Percentiles rank a stretch among this genome's conserved stretches.
Evolutionary conservation across 768 basidiomycete genomes (phyloP).

Genomic region (Leccinum aurantiacum): DNA sequence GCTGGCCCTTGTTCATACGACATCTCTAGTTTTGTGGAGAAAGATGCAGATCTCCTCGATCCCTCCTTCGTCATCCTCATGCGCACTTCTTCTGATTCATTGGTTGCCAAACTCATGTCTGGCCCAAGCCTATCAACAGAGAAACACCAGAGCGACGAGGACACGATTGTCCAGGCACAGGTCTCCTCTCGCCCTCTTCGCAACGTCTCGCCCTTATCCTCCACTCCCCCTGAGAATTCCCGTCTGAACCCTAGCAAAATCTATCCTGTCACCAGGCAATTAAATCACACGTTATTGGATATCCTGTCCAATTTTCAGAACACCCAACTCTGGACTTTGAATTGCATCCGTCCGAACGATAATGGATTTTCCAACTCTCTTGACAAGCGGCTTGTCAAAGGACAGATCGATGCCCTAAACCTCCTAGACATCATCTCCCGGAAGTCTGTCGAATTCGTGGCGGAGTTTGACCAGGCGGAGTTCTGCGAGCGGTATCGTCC

Average conservation of each 20-base stretch:
- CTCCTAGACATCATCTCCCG: conserved; percentile 54
- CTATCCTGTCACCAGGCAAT: conserved; percentile 59
- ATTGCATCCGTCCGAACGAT: conserved; percentile 65
- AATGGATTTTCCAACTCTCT: conserved; percentile 62
- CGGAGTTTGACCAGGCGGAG: conserved; percentile 45
- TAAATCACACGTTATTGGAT: conserved; percentile 53
- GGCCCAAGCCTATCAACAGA: conserved; percentile 61
- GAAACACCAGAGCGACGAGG: conserved; percentile 54
- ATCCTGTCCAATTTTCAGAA: conserved; percentile 46
- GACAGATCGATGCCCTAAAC: conserved; percentile 53
- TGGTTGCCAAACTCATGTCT: conserved; percentile 60
- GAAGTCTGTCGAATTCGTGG: conserved; percentile 49
- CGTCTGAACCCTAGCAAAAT: conserved; percentile 51
- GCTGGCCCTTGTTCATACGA: conserved; percentile 57
- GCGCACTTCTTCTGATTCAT: conserved; percentile 49
- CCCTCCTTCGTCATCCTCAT: conserved; percentile 55
- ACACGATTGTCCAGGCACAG: conserved; percentile 62
- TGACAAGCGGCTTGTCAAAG: conserved; percentile 61
- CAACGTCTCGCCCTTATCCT: conserved; percentile 39
- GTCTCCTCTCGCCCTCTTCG: conserved; percentile 60
- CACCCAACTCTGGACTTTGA: conserved; percentile 52
- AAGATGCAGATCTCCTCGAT: conserved; percentile 54
- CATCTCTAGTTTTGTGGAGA: conserved; percentile 46
- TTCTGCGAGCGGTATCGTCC: conserved; percentile 57
- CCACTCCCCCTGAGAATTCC: conserved; percentile 34